A percentile compares a stretch with the other conserved stretches of the same genome.
Conservation (phyloP, 192 early-diverging fungal genomes). For the Entomortierella parvispora region DNA sequence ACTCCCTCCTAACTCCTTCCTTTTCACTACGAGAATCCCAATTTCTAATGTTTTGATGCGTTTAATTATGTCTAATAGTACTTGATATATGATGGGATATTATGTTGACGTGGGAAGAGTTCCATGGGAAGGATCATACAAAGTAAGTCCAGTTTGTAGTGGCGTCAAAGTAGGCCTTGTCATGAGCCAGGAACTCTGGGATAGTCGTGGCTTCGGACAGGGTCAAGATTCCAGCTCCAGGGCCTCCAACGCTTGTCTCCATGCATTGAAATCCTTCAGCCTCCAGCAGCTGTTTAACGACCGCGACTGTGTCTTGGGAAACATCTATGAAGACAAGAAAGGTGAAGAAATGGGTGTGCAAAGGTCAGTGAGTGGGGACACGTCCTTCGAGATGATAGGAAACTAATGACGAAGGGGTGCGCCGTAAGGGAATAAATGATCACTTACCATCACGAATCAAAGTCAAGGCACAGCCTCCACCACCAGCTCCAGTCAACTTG, state of each 20-base stretch:
- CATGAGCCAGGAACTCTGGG: constrained; percentile 32
- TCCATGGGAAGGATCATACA: constrained; percentile 13
- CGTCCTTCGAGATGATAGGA: neutral
- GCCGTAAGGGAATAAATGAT: neutral
- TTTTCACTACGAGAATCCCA: no score
- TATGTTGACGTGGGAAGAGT: no score
- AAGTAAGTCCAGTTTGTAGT: constrained; percentile 33
- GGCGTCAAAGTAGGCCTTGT: constrained; percentile 19
- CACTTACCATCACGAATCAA: constrained; percentile 71
- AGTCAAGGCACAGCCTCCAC: constrained; percentile 95
- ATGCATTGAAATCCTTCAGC: constrained; percentile 76
- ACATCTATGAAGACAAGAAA: constrained; percentile 40
- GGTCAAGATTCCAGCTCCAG: constrained; percentile 61
- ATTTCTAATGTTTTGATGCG: no score
- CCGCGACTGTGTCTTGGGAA: constrained; percentile 49
- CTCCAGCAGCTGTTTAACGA: constrained; percentile 59
- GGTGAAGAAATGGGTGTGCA: neutral
- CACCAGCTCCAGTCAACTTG: constrained; percentile 97
- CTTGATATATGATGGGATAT: no score
- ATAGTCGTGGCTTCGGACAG: constrained; percentile 25
- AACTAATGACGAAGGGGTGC: neutral
- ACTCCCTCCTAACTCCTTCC: no score
- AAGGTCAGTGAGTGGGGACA: neutral
- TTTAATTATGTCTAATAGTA: no score
- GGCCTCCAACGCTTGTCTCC: constrained; percentile 76